phyloP scores from a whole-genome alignment of 148 eudicot species.

The Arbutus unedo region DNA sequence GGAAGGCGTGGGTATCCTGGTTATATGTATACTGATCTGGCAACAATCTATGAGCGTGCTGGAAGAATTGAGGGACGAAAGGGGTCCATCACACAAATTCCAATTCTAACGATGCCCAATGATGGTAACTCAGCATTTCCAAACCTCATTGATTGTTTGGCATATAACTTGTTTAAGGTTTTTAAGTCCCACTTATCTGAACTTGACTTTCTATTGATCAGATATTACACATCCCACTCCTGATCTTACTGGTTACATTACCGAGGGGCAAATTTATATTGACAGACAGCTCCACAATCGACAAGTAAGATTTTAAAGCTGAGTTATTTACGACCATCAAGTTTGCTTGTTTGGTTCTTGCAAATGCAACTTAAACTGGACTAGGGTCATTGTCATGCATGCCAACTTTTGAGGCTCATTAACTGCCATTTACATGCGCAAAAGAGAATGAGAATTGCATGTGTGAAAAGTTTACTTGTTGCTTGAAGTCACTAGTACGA shows the following conservation, averaged over 20 bases:
- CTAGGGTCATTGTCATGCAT: background rate
- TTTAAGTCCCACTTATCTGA: slow-evolving; percentile 4
- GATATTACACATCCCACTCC: slow-evolving; percentile 99
- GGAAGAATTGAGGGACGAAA: slow-evolving; percentile 97
- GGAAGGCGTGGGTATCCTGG: slow-evolving; percentile 99
- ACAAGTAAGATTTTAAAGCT: slow-evolving; percentile 49
- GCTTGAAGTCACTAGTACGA: background rate
- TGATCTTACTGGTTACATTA: slow-evolving; percentile 97
- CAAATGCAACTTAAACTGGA: background rate
- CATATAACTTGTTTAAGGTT: background rate
- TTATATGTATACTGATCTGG: slow-evolving; percentile 98
- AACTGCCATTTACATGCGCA: background rate
- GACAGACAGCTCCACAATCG: slow-evolving; percentile 96
- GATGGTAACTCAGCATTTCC: slow-evolving; percentile 52
- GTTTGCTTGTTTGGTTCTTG: slow-evolving; percentile 5
- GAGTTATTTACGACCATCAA: background rate
- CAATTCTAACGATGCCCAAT: slow-evolving; percentile 96
- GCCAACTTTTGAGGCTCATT: background rate
- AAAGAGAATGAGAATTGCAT: background rate
- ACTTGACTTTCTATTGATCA: slow-evolving; percentile 29
- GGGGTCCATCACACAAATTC: slow-evolving; percentile 96
- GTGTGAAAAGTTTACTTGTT: background rate
- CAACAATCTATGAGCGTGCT: slow-evolving; percentile 98
- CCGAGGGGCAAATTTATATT: slow-evolving; percentile 97
- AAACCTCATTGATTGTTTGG: background rate